Evolutionary conservation across 2,329 filamentous ascomycete genomes (phyloP), one percentile per base, ranked within the genome.

Genomic region (Scytalidium sp.): DNA sequence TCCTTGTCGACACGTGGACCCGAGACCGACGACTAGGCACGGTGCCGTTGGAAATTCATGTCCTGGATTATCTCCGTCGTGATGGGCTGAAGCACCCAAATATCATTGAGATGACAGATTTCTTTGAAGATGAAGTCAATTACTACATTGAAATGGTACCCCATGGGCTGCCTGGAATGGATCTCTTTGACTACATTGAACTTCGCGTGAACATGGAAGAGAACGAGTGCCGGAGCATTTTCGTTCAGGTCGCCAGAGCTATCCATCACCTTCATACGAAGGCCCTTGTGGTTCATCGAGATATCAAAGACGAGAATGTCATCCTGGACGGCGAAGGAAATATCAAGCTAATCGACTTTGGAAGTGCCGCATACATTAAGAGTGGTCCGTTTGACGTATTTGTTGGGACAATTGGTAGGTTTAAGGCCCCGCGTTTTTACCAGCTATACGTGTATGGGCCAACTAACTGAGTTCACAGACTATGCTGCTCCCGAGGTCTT

Each of bases 121-220:
- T 88, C 64, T 87, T 88, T 58, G 84, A 88, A 66, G 90, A 95
- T 58, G 85, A 90, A 56, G 76, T 85, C 60, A 97, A 99, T 65
- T 99, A 99, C 71, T 99, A 99, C 69, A 99, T 99, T 60, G 94
- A 97, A 68, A 99, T 97, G 90, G 79, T 88, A 13, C 94, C 94
- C 0, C 94, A 97, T 62, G 94, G 94, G 1, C 76, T 97, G 32
- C 94, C 94, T 0, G 94, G 94, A 11, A 97, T 99, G 92, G 94
- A 99, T 67, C 79, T 99, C 2, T 99, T 99, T 64, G 94, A 99
- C 70, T 99, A 99, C 68, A 99, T 99, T 58, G 94, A 99, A 69
- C 79, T 99, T 47, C 86, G 93, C 21, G 85, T 91, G 42, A 97
- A 93, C 62, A 99, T 99, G 94, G 90, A 96, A 47, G 94, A 99